Percentiles rank a stretch among this genome's conserved stretches.
These are phyloP conservation scores for Albugo candida DNA, from an alignment of 352 stramenopile species.

Conservation along the genomic window DNA sequence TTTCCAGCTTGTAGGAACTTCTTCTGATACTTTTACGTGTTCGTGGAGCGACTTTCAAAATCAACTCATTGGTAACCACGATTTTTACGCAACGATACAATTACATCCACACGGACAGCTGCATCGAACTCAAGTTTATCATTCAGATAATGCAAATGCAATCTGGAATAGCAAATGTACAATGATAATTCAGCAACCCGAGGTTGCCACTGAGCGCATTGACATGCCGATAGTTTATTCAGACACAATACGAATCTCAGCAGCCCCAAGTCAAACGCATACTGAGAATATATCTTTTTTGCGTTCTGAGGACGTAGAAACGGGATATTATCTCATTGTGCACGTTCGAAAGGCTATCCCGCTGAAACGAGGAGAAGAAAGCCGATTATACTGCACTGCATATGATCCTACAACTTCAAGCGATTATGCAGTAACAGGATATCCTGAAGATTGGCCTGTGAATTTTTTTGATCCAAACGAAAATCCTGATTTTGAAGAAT, in stretches of 20 bases:
- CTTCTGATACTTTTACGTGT: constrained; percentile 16
- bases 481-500: constrained; percentile 23
- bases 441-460: constrained; percentile 26
- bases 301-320: constrained; percentile 9
- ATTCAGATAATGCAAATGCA: constrained; percentile 24
- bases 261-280: constrained; percentile 17
- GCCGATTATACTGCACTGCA: constrained; percentile 52
- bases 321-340: background rate
- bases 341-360: background rate
- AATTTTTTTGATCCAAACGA: constrained; percentile 41
- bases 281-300: constrained; percentile 32
- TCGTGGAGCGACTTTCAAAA: constrained; percentile 42
- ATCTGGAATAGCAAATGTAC: constrained; percentile 39
- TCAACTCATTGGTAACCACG: constrained; percentile 29
- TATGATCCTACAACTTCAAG: constrained; percentile 65
- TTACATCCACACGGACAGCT: constrained; percentile 42
- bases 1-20: constrained; percentile 39
- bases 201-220: constrained; percentile 23
- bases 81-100: constrained; percentile 40
- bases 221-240: constrained; percentile 56
- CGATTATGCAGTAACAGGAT: constrained; percentile 56
- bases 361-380: background rate
- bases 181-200: constrained; percentile 30
- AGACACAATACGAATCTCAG: constrained; percentile 41
- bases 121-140: constrained; percentile 29